These are phyloP conservation scores for Apophysomyces elegans DNA, from an alignment of 371 early-diverging fungal species.

Conservation along the genomic window DNA sequence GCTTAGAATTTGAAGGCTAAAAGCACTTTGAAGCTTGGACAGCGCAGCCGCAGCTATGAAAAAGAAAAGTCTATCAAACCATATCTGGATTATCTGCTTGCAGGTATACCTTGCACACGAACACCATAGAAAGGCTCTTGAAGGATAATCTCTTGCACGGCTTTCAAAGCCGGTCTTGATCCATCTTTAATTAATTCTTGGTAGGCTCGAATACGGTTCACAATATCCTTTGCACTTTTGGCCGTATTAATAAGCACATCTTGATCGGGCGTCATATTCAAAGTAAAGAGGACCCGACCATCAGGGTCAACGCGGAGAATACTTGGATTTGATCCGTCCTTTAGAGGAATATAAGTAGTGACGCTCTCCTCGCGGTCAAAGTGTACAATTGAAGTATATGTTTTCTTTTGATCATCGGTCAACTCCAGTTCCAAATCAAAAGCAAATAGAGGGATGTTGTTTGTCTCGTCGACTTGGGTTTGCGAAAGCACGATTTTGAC, in stretches of 20 bases:
- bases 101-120: slow-evolving; percentile 32
- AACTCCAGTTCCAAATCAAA: slow-evolving; percentile 53
- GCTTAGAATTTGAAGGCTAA: slow-evolving; percentile 48
- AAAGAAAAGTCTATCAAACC: too few species aligned
- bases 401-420: slow-evolving; percentile 35
- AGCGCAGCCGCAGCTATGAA: slow-evolving; percentile 38
- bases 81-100: too few species aligned
- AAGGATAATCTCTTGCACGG: slow-evolving; percentile 31
- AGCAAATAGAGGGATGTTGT: slow-evolving; percentile 55
- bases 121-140: slow-evolving; percentile 57
- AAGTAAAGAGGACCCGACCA: slow-evolving; percentile 40
- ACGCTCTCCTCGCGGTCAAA: slow-evolving; percentile 36
- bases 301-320: slow-evolving; percentile 59
- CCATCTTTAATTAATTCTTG: slow-evolving; percentile 48
- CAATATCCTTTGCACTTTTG: slow-evolving; percentile 29
- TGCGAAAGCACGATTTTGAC: slow-evolving; percentile 52
- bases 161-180: slow-evolving; percentile 39
- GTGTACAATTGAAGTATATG: slow-evolving; percentile 19
- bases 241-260: slow-evolving; percentile 50
- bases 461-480: slow-evolving; percentile 46
- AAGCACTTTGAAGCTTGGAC: slow-evolving; percentile 34
- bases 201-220: slow-evolving; percentile 52
- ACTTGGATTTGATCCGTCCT: slow-evolving; percentile 28
- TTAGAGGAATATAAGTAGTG: slow-evolving; percentile 22
- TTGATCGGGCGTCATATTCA: slow-evolving; percentile 55